Base-by-base conservation (phyloP, 1,284 basidiomycete genomes). In the Cutaneotrichosporon sp. region DNA sequence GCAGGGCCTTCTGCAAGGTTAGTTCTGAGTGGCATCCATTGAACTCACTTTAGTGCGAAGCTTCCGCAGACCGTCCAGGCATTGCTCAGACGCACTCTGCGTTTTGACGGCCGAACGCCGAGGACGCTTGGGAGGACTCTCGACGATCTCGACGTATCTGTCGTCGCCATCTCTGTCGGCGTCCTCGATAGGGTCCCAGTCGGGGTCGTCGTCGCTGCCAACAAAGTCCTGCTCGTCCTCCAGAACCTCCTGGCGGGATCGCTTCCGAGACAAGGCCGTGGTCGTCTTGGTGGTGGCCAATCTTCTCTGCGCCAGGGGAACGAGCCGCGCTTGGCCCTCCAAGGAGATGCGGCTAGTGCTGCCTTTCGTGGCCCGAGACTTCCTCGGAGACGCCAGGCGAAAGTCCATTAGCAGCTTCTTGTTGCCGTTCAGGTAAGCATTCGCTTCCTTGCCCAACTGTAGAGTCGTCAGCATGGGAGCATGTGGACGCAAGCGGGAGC, bases 151-250 rank as follows among this genome's bases (percentile, higher is more conserved):
- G 3, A 46, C 18, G 10, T 10, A 18, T 14, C 45, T 46, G 22
- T 45, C 43, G 2, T 45, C n/a, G 20, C 33, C 24, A 4, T 36
- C 33, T 22, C 27, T 43, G 33, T 43, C 74, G 91, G 91, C 16
- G 58, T 58, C 56, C 2, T 62, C 60, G 22, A 53, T 56, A 0
- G 56, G 60, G 18, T 53, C 65, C 24, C 63, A 60, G 14, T 69
- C 75, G 56, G 78, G 75, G 53, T 71, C 69, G 16, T 65, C 65
- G 59, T 57, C 55, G 4, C 72, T 74, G 52, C 68, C 67, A 50
- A 72, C 74, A 54, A 78, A 78, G 16, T 67, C 75, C 5, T 63
- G 62, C 38, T 69, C 68, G 47, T 73, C 68, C 16, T 66, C 64
- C 18, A 45, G 14, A 2, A 78, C 68, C 43, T 71, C 68, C 57